A percentile compares a stretch with the other conserved stretches of the same genome.
These are phyloP conservation scores for Cylindrotheca closterium DNA, from an alignment of 108 stramenopile genomes.

Conservation along the genomic window DNA sequence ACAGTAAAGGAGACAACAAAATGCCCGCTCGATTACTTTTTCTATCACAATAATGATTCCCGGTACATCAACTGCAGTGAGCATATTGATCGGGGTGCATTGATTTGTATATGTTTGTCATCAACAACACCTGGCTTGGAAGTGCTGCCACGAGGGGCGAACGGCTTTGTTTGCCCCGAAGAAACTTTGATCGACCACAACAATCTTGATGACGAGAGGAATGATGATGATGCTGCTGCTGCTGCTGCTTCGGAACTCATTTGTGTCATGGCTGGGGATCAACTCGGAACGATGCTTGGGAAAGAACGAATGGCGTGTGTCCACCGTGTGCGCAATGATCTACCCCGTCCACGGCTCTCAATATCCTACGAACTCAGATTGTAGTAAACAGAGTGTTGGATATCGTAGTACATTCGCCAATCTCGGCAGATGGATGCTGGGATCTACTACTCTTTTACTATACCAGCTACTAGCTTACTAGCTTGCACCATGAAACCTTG, in stretches of 20 bases:
- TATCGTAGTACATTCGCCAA: no score
- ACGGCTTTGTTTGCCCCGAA: slow-evolving; percentile 34
- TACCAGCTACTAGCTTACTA: no score
- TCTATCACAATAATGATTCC: slow-evolving; percentile 34
- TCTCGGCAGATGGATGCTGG: no score
- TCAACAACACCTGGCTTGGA: slow-evolving; percentile 40
- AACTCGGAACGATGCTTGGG: not conserved
- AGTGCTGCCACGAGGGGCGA: slow-evolving; percentile 7
- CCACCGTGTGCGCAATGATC: slow-evolving; percentile 32
- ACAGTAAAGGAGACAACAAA: not conserved
- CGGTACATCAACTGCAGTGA: slow-evolving; percentile 30
- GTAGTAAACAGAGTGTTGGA: no score
- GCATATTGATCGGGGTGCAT: slow-evolving; percentile 40
- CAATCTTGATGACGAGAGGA: slow-evolving; percentile 15
- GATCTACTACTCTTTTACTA: no score
- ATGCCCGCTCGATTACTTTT: slow-evolving; percentile 51
- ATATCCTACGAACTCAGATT: slow-evolving; percentile 46
- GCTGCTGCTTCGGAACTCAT: slow-evolving; percentile 16
- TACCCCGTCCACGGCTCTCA: slow-evolving; percentile 33
- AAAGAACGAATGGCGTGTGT: slow-evolving; percentile 22
- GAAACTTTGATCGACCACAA: slow-evolving; percentile 12
- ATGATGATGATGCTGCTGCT: no score
- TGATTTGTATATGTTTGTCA: slow-evolving; percentile 43
- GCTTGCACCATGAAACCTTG: no score
- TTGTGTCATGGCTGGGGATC: slow-evolving; percentile 36